phyloP scores from a whole-genome alignment of 306 rosid species.

The Calophaca sinica region DNA sequence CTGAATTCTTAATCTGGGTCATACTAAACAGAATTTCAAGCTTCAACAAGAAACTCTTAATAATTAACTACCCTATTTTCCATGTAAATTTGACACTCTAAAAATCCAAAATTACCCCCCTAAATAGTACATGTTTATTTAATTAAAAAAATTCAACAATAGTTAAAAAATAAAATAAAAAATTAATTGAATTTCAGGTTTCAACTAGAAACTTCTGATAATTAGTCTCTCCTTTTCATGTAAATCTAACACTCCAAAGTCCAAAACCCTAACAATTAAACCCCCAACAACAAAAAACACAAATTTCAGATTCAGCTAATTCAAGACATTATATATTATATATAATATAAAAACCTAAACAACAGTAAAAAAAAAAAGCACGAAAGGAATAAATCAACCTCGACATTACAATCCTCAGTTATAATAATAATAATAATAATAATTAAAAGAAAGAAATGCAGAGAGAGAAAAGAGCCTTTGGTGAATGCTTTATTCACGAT shows the following conservation, averaged over 20 bases:
- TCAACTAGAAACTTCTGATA: not conserved
- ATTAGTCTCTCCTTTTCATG: not conserved
- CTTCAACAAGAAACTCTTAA: not conserved
- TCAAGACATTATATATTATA: not conserved
- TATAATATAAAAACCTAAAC: not conserved
- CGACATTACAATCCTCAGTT: not conserved
- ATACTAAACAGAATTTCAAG: not conserved
- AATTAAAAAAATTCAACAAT: not conserved
- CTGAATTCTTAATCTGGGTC: not conserved
- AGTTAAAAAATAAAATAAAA: not conserved
- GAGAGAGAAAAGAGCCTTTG: not conserved
- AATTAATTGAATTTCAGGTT: too few relatives aligned
- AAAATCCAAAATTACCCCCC: too few relatives aligned
- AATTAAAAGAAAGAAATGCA: conserved; percentile 17
- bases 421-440: not conserved
- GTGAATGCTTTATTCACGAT: not conserved
- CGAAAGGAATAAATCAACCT: not conserved
- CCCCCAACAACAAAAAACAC: not conserved
- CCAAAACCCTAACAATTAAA: conserved; percentile 3
- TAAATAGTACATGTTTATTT: not conserved
- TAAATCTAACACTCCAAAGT: not conserved
- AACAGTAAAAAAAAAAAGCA: not conserved
- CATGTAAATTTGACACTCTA: not conserved
- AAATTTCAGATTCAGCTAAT: conserved; percentile 15
- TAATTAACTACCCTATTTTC: not conserved